Conservation (phyloP, 805 yeast genomes). For the Wickerhamiella nectarea region DNA sequence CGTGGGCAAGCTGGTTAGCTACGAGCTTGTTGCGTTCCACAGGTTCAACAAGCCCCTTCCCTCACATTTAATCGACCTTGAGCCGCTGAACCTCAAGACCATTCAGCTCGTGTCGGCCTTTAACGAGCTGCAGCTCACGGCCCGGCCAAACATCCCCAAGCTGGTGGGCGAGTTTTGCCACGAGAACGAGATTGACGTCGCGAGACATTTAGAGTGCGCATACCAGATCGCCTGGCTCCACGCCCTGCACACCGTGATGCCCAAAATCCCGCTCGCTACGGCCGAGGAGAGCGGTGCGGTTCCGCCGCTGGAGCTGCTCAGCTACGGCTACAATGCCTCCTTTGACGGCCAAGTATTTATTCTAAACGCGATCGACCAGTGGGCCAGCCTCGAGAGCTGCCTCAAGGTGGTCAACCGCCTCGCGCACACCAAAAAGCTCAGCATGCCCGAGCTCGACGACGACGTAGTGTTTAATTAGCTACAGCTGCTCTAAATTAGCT, state of each 20-base stretch:
- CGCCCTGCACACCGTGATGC: constrained; percentile 3
- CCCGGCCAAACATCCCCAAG: background rate
- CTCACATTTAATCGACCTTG: background rate
- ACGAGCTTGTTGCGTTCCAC: background rate
- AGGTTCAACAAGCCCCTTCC: background rate
- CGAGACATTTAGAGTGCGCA: background rate
- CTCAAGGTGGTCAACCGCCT: background rate
- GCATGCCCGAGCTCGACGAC: background rate
- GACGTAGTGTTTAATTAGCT: too few species aligned
- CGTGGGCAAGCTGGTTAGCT: background rate
- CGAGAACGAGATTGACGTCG: background rate
- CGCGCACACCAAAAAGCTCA: background rate
- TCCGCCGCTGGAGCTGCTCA: background rate
- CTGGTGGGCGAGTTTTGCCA: background rate
- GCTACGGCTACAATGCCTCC: background rate
- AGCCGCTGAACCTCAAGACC: background rate
- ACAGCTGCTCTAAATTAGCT: constrained; percentile 1
- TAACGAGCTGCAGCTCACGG: background rate
- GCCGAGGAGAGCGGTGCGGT: background rate
- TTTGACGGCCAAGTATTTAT: background rate
- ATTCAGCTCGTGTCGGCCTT: background rate
- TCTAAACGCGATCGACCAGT: background rate
- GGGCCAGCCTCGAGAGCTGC: background rate
- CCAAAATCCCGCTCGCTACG: background rate
- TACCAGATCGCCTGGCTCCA: constrained; percentile 5